Percentiles rank a stretch among this genome's conserved stretches.
These are phyloP conservation scores for Stemphylium lycopersici DNA, from an alignment of 2,329 filamentous ascomycete genomes.

Conservation along the genomic window DNA sequence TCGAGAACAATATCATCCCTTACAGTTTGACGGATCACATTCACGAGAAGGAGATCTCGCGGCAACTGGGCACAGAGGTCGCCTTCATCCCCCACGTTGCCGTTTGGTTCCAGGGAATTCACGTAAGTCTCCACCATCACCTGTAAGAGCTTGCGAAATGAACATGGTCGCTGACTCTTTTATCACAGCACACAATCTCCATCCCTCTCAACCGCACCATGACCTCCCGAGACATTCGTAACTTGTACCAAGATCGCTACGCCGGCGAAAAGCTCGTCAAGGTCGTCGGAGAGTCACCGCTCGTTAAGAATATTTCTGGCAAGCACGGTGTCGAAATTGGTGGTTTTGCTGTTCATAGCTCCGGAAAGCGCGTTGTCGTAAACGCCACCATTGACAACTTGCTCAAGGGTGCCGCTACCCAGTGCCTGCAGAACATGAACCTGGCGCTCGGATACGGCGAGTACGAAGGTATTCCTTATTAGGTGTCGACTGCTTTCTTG, in stretches of 20 bases:
- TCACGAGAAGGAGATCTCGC: slow-evolving; percentile 88
- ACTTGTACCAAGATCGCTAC: slow-evolving; percentile 94
- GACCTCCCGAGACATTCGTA: slow-evolving; percentile 88
- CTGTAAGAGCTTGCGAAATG: not conserved
- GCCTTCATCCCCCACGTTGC: slow-evolving; percentile 94
- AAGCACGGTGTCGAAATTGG: slow-evolving; percentile 94
- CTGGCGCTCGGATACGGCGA: slow-evolving; percentile 86
- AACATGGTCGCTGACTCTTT: not conserved
- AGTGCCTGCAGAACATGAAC: slow-evolving; percentile 96
- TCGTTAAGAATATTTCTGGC: slow-evolving; percentile 82
- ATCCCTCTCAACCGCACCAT: slow-evolving; percentile 86
- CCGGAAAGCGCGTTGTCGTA: slow-evolving; percentile 90
- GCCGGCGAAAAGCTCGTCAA: slow-evolving; percentile 95
- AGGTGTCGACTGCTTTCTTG: slow-evolving; percentile 5
- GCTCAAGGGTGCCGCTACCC: slow-evolving; percentile 89
- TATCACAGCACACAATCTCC: slow-evolving; percentile 75
- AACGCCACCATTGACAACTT: slow-evolving; percentile 94
- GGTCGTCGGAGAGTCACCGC: slow-evolving; percentile 83
- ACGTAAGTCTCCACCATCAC: slow-evolving; percentile 52
- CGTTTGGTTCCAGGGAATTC: slow-evolving; percentile 96
- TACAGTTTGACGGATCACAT: slow-evolving; percentile 94
- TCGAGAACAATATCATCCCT: slow-evolving; percentile 86
- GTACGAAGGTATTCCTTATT: slow-evolving; percentile 80
- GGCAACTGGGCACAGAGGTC: slow-evolving; percentile 74
- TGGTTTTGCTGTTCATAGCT: slow-evolving; percentile 89